These are phyloP conservation scores for Neoboletus magnificus DNA, from an alignment of 768 basidiomycete species.

Conservation along the genomic window DNA sequence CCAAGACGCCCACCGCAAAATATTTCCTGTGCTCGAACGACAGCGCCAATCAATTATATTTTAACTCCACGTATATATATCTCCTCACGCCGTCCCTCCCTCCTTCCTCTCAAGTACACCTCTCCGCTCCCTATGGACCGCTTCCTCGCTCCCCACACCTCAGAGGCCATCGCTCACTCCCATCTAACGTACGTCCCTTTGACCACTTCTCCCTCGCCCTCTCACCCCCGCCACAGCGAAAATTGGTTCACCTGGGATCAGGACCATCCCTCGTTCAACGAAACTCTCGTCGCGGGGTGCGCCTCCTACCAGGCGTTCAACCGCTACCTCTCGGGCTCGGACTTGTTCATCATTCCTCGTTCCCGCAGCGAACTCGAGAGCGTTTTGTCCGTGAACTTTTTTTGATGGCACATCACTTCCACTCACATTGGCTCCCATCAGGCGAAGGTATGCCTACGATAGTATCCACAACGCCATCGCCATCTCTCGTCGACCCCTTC, in stretches of 20 bases:
- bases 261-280: constrained; percentile 65
- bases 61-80: constrained; percentile 5
- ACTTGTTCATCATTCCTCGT: constrained; percentile 68
- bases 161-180: constrained; percentile 68
- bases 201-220: not conserved
- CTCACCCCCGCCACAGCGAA: constrained; percentile 44
- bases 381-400: constrained; percentile 51
- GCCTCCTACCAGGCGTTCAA: constrained; percentile 80
- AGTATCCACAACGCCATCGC: constrained; percentile 80
- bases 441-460: constrained; percentile 73
- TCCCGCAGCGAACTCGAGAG: constrained; percentile 65
- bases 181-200: constrained; percentile 55
- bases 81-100: not conserved
- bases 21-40: not conserved
- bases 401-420: not conserved
- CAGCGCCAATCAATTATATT: constrained; percentile 6
- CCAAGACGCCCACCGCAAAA: constrained; percentile 3
- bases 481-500: constrained; percentile 59
- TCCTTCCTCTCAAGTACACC: not conserved
- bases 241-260: constrained; percentile 68
- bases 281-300: constrained; percentile 70
- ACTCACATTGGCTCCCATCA: constrained; percentile 28
- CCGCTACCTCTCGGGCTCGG: constrained; percentile 67
- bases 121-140: constrained; percentile 51
- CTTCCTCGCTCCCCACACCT: constrained; percentile 69